Evolutionary conservation across 192 early-diverging fungal genomes (phyloP).

Genomic region (Entomortierella chlamydospora): DNA sequence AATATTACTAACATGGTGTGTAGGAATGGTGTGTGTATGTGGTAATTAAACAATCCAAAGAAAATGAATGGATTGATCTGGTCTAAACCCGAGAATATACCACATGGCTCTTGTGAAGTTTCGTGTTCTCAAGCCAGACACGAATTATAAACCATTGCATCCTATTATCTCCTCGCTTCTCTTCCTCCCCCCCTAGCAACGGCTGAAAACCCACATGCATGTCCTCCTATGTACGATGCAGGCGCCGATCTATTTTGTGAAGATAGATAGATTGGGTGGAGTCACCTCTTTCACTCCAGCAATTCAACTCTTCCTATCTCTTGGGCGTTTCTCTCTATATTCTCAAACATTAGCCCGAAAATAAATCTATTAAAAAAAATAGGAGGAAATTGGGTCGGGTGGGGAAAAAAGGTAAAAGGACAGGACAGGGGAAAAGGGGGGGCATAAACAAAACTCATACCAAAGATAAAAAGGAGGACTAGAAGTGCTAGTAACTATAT

Average conservation of each 20-base stretch:
- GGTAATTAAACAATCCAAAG: too few relatives aligned
- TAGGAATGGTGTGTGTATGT: too few relatives aligned
- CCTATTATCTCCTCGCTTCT: neutral
- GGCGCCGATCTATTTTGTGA: neutral
- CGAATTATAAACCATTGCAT: too few relatives aligned
- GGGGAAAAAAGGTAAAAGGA: neutral
- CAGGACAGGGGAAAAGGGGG: neutral
- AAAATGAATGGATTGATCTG: too few relatives aligned
- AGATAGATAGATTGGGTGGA: too few relatives aligned
- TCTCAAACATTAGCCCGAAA: neutral
- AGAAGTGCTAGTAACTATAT: too few relatives aligned
- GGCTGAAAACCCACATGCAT: neutral
- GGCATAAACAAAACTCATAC: neutral
- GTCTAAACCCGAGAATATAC: too few relatives aligned
- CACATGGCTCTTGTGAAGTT: slow-evolving; percentile 4
- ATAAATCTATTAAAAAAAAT: slow-evolving; percentile 7
- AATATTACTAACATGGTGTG: too few relatives aligned
- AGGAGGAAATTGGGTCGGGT: neutral
- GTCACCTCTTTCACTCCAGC: too few relatives aligned
- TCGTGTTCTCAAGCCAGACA: too few relatives aligned
- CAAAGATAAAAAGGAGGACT: neutral
- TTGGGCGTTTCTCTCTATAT: neutral
- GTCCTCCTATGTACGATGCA: neutral
- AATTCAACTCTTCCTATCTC: too few relatives aligned
- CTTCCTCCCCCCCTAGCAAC: slow-evolving; percentile 5